Evolutionary conservation across 495 filamentous ascomycete species (phyloP).

Genomic region (Umbilicaria muhlenbergii): DNA sequence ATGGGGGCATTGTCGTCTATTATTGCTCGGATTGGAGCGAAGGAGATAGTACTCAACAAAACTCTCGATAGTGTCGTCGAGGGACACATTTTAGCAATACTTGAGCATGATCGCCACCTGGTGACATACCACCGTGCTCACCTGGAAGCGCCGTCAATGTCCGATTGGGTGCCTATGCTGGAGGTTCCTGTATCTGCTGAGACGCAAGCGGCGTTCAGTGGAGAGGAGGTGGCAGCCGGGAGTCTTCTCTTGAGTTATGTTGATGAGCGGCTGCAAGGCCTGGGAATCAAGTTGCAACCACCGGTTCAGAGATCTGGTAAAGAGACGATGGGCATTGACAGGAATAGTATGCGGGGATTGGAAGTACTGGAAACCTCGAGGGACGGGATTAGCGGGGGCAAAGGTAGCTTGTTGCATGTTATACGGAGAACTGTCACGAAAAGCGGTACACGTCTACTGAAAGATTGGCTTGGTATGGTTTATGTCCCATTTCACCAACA

Average conservation of each 20-base stretch:
- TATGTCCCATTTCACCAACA: neutral
- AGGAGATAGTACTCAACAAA: conserved; percentile 69
- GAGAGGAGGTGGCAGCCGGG: conserved; percentile 43
- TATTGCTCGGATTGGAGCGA: conserved; percentile 65
- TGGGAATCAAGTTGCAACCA: conserved; percentile 73
- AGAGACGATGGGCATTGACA: conserved; percentile 81
- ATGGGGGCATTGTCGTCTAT: conserved; percentile 57
- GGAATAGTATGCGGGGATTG: conserved; percentile 72
- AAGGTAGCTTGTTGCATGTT: conserved; percentile 77
- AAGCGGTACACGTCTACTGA: conserved; percentile 70
- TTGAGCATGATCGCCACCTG: conserved; percentile 39
- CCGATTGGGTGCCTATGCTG: conserved; percentile 60
- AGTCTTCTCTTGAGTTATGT: conserved; percentile 70
- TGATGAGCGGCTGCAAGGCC: conserved; percentile 55
- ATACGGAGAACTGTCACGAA: conserved; percentile 82
- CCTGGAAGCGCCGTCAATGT: conserved; percentile 33
- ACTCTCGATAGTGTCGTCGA: conserved; percentile 32
- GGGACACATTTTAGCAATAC: conserved; percentile 17
- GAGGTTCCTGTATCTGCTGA: conserved; percentile 41
- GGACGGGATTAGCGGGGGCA: conserved; percentile 45
- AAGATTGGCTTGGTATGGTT: conserved; percentile 59
- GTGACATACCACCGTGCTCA: conserved; percentile 36
- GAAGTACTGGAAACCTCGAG: conserved; percentile 76
- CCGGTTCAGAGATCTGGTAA: conserved; percentile 54
- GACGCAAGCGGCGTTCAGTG: conserved; percentile 24